Base-by-base conservation (phyloP, 148 eudicot species). In the Nepenthes gracilis region DNA sequence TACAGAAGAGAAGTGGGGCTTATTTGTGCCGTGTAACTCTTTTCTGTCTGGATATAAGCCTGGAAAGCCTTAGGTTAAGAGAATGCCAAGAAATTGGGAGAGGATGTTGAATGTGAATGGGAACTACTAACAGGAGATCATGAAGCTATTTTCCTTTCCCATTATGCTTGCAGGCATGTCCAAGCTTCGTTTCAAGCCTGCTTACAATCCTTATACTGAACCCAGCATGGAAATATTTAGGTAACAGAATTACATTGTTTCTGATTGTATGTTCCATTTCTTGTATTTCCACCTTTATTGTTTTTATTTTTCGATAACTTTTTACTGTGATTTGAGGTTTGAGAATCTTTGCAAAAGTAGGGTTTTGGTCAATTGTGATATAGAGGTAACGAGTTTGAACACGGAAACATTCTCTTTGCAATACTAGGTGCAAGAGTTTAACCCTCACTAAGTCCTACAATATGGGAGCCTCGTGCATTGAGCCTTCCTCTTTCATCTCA, bases 141-240 rank as follows among this genome's bases (percentile, higher is more conserved):
- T 23, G 1, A 14, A 1, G 15, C 35, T 12, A 9, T 54, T 59
- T 8, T 37, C 14, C 55, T 33, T 50, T 65, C 58, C 5, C 47
- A 10, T 64, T 34, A 14, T 70, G 64, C 51, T 43, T 69, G 56
- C 77, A 86, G 97, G 97, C 63, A 90, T 86, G 97, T 81, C 94
- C 23, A 82, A 86, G 68, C 63, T 86, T 61, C 81, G 79, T 54
- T 90, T 84, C 86, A 90, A 90, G 79, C 95, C 95, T 60, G 97
- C 97, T 55, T 90, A 90, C 75, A 90, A 90, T 72, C 97, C 97
- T 34, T 90, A 90, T 56, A 90, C 97, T 45, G 97, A 90, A 69
- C 97, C 97, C 54, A 90, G 98, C 74, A 93, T 93, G 98, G 98
- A 93, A 67, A 93, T 93, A 53, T 93, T 93, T 67, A 80, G 98